Evolutionary conservation across 192 early-diverging fungal genomes (phyloP).

Genomic region (Backusella macrospora): DNA sequence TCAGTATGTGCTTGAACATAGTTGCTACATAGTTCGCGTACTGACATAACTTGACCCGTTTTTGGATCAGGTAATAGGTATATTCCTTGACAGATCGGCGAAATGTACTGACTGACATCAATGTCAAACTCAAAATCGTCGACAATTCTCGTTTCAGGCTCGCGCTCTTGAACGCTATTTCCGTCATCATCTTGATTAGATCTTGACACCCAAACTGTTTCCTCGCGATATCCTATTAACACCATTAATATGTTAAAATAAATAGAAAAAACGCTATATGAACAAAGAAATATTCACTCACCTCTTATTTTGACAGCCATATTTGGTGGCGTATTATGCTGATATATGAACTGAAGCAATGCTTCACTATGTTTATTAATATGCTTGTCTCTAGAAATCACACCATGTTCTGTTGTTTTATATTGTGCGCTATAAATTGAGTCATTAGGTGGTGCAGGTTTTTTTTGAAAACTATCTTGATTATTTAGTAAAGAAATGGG

Average conservation of each 20-base stretch:
- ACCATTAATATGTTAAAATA: background rate
- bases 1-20: constrained; percentile 30
- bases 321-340: constrained; percentile 34
- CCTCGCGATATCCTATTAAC: constrained; percentile 39
- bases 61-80: constrained; percentile 37
- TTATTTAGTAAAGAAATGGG: background rate
- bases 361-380: constrained; percentile 42
- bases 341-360: constrained; percentile 33
- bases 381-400: constrained; percentile 39
- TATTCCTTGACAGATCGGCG: constrained; percentile 33
- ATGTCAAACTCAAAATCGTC: constrained; percentile 41
- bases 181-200: constrained; percentile 27
- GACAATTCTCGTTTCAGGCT: constrained; percentile 32
- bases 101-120: constrained; percentile 37
- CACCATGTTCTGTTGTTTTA: constrained; percentile 19
- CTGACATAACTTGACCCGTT: constrained; percentile 24
- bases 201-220: constrained; percentile 26
- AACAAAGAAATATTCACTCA: background rate
- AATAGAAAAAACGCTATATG: background rate
- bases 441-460: constrained; percentile 33
- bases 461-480: constrained; percentile 17
- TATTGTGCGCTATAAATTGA: constrained; percentile 35
- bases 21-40: constrained; percentile 38
- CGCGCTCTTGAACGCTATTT: constrained; percentile 28
- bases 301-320: constrained; percentile 29